Evolutionary conservation across 2,329 filamentous ascomycete species (phyloP), one percentile per base, ranked within the genome.

Genomic region (Daldinia eschscholtzii): DNA sequence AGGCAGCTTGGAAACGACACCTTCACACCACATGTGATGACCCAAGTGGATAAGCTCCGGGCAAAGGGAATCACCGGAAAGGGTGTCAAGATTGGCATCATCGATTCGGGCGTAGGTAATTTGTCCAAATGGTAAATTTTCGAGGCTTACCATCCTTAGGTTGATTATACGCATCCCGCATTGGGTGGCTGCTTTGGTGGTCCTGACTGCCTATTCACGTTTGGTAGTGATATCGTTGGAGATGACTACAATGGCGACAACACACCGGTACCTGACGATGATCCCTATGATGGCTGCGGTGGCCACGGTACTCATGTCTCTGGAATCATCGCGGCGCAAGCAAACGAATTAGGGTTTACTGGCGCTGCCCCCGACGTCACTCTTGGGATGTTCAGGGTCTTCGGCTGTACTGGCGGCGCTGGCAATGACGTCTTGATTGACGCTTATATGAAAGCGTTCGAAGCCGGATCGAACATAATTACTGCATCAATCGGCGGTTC

Each of bases 171-270:
- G 0, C 89, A 91, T 73, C 86, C 88, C 1, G 87, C 87, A 30
- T 83, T 92, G 0, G 89, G 89, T 39, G 88, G 88, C 53, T 89
- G 89, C 73, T 91, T 90, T 74, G 89, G 89, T 72, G 89, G 89
- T 1, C 73, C 81, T 0, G 87, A 83, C 12, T 90, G 85, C 71
- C 80, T 90, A 44, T 86, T 91, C 18, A 81, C 83, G 3, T 86
- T 84, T 65, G 89, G 89, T 35, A 68, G 64, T 46, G 76, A 77
- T 52, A 63, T 77, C 52, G 76, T 89, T 18, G 88, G 88, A 18
- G 86, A 91, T 61, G 80, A 79, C 55, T 88, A 85, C 76, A 79
- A 71, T 50, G 82, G 81, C 5, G 68, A 61, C 23, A 78, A 78
- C 57, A 72, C 65, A 13, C 76, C 77, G 3, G 71, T 73, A 9